phyloP scores from a whole-genome alignment of 441 rosid species.

The Syzygium malaccense region DNA sequence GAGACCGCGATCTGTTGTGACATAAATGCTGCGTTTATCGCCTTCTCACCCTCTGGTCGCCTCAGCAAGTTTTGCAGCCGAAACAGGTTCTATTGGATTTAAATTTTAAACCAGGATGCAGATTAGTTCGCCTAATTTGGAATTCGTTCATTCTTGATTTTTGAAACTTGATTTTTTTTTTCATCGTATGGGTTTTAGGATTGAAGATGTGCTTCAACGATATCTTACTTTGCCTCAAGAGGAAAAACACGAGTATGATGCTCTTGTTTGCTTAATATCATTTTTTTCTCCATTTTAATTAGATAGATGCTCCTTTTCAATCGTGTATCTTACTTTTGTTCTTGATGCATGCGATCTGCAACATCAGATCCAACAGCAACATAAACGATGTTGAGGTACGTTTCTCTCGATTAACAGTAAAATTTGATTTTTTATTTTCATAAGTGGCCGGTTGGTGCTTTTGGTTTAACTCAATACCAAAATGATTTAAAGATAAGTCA shows the following conservation, averaged over 20 bases:
- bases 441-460: neutral
- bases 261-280: neutral
- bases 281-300: neutral
- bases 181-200: neutral
- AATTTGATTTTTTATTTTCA: neutral
- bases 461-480: neutral
- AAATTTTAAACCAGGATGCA: neutral
- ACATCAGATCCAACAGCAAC: neutral
- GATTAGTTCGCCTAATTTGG: neutral
- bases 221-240: constrained; percentile 7
- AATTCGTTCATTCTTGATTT: neutral
- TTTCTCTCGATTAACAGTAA: neutral
- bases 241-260: constrained; percentile 9
- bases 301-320: neutral
- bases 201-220: constrained; percentile 14
- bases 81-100: neutral
- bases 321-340: neutral
- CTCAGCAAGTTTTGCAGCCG: neutral
- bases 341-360: neutral
- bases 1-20: constrained; percentile 2
- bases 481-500: neutral
- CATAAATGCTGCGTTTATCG: neutral
- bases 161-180: neutral
- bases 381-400: neutral
- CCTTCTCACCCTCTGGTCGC: constrained; percentile 4